Evolutionary conservation across 805 yeast species (phyloP).

Genomic region (Monosporozyma unispora): DNA sequence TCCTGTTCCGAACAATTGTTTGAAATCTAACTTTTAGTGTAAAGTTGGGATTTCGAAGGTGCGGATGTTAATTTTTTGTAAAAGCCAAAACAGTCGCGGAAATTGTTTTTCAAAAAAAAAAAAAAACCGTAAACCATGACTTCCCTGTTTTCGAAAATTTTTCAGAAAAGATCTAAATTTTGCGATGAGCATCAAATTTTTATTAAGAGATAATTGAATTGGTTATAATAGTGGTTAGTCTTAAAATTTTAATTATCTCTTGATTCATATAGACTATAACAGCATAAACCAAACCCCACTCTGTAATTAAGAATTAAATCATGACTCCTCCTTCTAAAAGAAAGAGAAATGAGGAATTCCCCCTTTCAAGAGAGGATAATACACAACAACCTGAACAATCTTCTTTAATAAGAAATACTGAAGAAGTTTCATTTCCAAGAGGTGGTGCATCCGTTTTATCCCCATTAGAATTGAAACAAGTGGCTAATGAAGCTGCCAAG

Average conservation of each 20-base stretch:
- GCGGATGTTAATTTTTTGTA: not conserved
- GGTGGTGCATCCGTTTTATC: constrained; percentile 86
- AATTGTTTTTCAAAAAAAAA: not conserved
- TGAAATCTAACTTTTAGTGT: too few species aligned
- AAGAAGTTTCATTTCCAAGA: constrained; percentile 67
- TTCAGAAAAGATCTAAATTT: constrained; percentile 3
- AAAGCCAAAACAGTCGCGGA: not conserved
- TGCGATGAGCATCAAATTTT: constrained; percentile 5
- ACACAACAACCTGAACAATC: constrained; percentile 32
- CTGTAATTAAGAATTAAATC: not conserved
- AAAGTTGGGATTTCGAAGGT: too few species aligned
- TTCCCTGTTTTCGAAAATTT: constrained; percentile 3
- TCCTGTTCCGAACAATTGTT: not conserved
- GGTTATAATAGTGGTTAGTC: not conserved
- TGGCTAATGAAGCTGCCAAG: constrained; percentile 82
- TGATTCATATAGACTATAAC: not conserved
- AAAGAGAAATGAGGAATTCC: constrained; percentile 41
- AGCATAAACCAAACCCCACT: not conserved
- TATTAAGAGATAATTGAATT: not conserved
- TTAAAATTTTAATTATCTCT: too few species aligned
- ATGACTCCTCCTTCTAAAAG: constrained; percentile 33
- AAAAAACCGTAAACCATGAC: not conserved
- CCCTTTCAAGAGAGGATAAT: constrained; percentile 34
- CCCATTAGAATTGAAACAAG: constrained; percentile 85
- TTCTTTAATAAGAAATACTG: constrained; percentile 30